Base-by-base conservation (phyloP, 2,329 filamentous ascomycete species). In the Colletotrichum eleusines region DNA sequence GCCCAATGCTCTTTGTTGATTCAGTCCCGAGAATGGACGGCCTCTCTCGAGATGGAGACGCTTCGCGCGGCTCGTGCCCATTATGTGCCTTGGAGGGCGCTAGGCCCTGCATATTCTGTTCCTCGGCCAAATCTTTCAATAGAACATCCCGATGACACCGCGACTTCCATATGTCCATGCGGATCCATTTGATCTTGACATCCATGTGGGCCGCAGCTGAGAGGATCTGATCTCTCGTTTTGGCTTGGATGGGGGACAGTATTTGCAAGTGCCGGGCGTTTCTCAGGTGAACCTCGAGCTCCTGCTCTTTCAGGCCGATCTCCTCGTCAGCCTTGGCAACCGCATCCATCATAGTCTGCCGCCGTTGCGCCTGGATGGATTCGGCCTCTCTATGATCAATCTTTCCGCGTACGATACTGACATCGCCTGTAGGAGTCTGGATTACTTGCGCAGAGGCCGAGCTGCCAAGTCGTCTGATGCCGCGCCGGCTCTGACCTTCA, bases 61-160 rank as follows among this genome's bases (percentile, higher is more conserved):
- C 40, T 44, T 72, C 69, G 31, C 28, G 59, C n/a, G 50, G 44
- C 40, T 70, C 69, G 28, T 50, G 42, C n/a, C 54, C 66, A 42
- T 72, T 72, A 28, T 53, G 53, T 16, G 53, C 31, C 31, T 50
- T 57, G 31, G 66, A 35, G 12, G 61, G 61, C 8, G 62, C 46
- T 9, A 71, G 40, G 26, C 66, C 61, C 26, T 61, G 66, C 20
- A 63, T 38, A 18, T 35, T 50, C 48, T 72, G 69, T 46, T 72
- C 95, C 74, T 97, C 94, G 65, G 95, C 92, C 11, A 98, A 84
- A 78, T 99, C 96, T 80, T 94, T 87, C 6, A 90, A 85, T 26
- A 99, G 83, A 71, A 98, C 95, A 76, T 98, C 95, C 51, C 92
- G 91, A 80, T 99, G 95, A 74, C 95, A 98, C 77, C 90, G 95